phyloP scores from a whole-genome alignment of 2,329 filamentous ascomycete genomes.

The Penicillium sp. region DNA sequence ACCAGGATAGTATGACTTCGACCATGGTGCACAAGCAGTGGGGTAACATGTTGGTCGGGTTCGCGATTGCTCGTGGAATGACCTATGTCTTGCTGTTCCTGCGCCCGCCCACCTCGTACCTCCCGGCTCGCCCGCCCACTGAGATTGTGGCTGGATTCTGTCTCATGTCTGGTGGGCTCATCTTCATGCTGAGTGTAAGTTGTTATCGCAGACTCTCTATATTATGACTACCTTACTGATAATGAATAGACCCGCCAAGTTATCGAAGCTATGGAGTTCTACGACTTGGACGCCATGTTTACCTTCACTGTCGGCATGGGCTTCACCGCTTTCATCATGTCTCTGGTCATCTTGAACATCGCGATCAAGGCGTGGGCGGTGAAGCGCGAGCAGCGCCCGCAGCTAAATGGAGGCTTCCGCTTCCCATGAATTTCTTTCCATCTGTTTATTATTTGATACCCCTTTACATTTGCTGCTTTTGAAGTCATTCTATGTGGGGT shows the following conservation, averaged over 20 bases:
- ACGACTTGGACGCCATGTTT: slow-evolving; percentile 85
- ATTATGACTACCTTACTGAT: slow-evolving; percentile 15
- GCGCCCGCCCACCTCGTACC: slow-evolving; percentile 72
- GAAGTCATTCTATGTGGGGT: not conserved
- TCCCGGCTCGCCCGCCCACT: slow-evolving; percentile 81
- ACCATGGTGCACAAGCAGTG: slow-evolving; percentile 93
- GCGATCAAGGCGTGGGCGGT: slow-evolving; percentile 86
- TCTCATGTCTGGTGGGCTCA: slow-evolving; percentile 77
- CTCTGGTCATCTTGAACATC: slow-evolving; percentile 74
- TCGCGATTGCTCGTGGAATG: slow-evolving; percentile 71
- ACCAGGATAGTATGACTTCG: slow-evolving; percentile 77
- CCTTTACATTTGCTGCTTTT: slow-evolving; percentile 8
- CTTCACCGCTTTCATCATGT: slow-evolving; percentile 77
- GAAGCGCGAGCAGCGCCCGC: slow-evolving; percentile 39
- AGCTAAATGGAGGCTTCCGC: slow-evolving; percentile 25
- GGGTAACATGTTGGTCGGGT: slow-evolving; percentile 80
- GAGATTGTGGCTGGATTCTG: slow-evolving; percentile 88
- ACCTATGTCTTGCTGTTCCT: slow-evolving; percentile 81
- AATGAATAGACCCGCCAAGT: slow-evolving; percentile 66
- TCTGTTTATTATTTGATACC: slow-evolving; percentile 16
- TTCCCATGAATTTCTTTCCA: slow-evolving; percentile 23
- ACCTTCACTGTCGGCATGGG: slow-evolving; percentile 87
- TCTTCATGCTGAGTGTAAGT: slow-evolving; percentile 88
- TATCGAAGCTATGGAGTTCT: slow-evolving; percentile 70
- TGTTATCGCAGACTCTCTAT: not conserved